Conservation (phyloP, 495 filamentous ascomycete genomes). For the Podospora australis region DNA sequence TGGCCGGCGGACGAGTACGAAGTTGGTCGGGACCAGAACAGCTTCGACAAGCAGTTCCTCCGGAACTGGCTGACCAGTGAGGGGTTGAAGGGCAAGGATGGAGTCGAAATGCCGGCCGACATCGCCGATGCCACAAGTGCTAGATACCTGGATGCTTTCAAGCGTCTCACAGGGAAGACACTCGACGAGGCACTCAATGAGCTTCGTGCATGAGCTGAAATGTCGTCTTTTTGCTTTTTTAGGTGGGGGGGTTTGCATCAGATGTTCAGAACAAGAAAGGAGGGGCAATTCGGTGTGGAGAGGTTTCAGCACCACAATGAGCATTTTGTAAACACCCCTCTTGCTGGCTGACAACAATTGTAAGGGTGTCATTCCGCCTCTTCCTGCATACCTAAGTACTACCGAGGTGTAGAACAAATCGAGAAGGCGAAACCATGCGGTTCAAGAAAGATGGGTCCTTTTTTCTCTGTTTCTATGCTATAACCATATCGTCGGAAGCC, state of each 20-base stretch:
- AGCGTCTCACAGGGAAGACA: slow-evolving; percentile 36
- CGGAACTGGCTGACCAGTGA: slow-evolving; percentile 74
- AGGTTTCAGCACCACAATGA: too few species aligned
- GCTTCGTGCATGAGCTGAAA: too few species aligned
- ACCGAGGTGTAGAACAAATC: too few species aligned
- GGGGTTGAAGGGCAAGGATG: slow-evolving; percentile 61
- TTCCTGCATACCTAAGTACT: neutral
- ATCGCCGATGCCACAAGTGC: slow-evolving; percentile 55
- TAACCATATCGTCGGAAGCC: too few species aligned
- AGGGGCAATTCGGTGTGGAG: neutral
- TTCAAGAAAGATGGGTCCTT: too few species aligned
- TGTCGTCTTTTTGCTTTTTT: neutral
- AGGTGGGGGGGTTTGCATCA: neutral
- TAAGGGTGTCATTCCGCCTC: neutral
- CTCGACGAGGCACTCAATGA: slow-evolving; percentile 33
- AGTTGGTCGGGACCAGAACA: slow-evolving; percentile 66
- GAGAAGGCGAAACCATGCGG: too few species aligned
- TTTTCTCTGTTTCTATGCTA: too few species aligned
- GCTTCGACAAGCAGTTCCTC: slow-evolving; percentile 86
- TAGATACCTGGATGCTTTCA: slow-evolving; percentile 42
- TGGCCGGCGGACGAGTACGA: slow-evolving; percentile 74
- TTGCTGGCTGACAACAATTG: neutral
- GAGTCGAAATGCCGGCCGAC: slow-evolving; percentile 63
- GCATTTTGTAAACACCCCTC: neutral
- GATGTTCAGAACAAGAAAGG: neutral